A percentile compares a stretch with the other conserved stretches of the same genome.
These are phyloP conservation scores for Aspergillus pseudonomiae DNA, from an alignment of 2,329 filamentous ascomycete species.

Conservation along the genomic window DNA sequence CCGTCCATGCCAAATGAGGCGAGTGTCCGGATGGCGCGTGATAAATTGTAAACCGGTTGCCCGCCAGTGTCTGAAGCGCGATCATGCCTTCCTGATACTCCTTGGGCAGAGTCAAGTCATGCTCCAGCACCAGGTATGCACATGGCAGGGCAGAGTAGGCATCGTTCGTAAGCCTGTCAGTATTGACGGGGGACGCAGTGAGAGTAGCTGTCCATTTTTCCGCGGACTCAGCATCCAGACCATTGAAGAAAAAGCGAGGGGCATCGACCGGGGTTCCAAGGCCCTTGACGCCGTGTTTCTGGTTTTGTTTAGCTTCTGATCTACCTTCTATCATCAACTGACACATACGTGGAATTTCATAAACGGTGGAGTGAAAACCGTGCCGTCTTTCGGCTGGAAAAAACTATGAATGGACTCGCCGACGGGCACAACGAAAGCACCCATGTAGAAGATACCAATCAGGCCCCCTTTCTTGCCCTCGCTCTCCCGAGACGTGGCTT, in stretches of 20 bases:
- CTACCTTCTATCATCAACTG: rapidly evolving
- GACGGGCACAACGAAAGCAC: slow-evolving; percentile 33
- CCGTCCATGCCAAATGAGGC: slow-evolving; percentile 37
- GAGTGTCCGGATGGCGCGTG: slow-evolving; percentile 32
- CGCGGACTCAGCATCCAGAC: slow-evolving; percentile 25
- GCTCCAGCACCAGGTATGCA: slow-evolving; percentile 36
- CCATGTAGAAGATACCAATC: slow-evolving; percentile 34
- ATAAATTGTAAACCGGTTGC: slow-evolving; percentile 28
- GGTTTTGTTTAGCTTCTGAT: not conserved
- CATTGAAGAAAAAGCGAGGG: slow-evolving; percentile 33
- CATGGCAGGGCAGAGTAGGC: slow-evolving; percentile 35
- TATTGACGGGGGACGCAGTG: slow-evolving; percentile 31
- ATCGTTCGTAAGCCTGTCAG: slow-evolving; percentile 33
- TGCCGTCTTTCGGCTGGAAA: slow-evolving; percentile 33
- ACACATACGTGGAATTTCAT: slow-evolving; percentile 32
- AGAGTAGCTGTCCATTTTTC: slow-evolving; percentile 27
- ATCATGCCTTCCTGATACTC: slow-evolving; percentile 39
- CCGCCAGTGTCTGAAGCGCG: not conserved
- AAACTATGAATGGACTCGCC: slow-evolving; percentile 36
- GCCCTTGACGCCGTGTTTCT: slow-evolving; percentile 24
- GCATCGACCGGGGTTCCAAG: slow-evolving; percentile 29
- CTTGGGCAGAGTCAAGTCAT: slow-evolving; percentile 31
- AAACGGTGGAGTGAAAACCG: slow-evolving; percentile 24
- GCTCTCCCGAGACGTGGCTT: slow-evolving; percentile 22
- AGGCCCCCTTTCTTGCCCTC: slow-evolving; percentile 26